A percentile compares a stretch with the other conserved stretches of the same genome.
Evolutionary conservation across 495 filamentous ascomycete genomes (phyloP).

Genomic region (Neurospora terricola): DNA sequence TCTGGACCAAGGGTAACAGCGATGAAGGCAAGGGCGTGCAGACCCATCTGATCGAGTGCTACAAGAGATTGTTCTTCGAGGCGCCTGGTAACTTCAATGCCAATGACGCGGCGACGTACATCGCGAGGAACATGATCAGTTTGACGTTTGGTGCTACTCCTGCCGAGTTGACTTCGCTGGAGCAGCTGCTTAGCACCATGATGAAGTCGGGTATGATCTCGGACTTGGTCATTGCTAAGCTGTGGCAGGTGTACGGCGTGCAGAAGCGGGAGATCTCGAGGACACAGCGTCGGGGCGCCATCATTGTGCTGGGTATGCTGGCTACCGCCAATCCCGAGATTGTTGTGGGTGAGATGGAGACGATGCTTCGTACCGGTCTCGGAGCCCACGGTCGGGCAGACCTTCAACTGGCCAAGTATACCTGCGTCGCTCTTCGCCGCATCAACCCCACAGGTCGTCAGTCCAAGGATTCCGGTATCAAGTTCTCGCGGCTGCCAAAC

Average conservation of each 20-base stretch:
- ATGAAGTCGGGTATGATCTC: slow-evolving; percentile 85
- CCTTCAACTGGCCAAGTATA: slow-evolving; percentile 84
- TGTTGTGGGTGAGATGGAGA: slow-evolving; percentile 86
- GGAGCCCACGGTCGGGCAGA: slow-evolving; percentile 71
- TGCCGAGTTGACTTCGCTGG: slow-evolving; percentile 88
- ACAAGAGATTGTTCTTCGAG: slow-evolving; percentile 91
- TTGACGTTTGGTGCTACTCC: slow-evolving; percentile 90
- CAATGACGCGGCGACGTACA: slow-evolving; percentile 91
- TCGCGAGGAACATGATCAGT: slow-evolving; percentile 97
- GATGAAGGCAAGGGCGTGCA: slow-evolving; percentile 98
- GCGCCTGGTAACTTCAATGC: slow-evolving; percentile 75
- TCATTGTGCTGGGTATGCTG: slow-evolving; percentile 96
- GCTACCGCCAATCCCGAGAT: slow-evolving; percentile 87
- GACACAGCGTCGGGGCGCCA: slow-evolving; percentile 83
- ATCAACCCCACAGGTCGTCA: slow-evolving; percentile 77
- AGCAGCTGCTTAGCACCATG: slow-evolving; percentile 93
- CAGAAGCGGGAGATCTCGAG: slow-evolving; percentile 88
- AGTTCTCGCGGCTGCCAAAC: slow-evolving; percentile 73
- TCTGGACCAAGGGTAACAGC: slow-evolving; percentile 99
- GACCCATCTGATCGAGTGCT: slow-evolving; percentile 92
- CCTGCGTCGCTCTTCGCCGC: slow-evolving; percentile 81
- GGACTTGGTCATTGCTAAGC: slow-evolving; percentile 76
- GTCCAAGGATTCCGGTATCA: slow-evolving; percentile 56
- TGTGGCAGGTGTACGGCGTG: slow-evolving; percentile 96
- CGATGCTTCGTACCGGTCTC: slow-evolving; percentile 82